Percentiles rank a stretch among this genome's conserved stretches.
These are phyloP conservation scores for Xylariales sp. DNA, from an alignment of 2,329 filamentous ascomycete species.

Conservation along the genomic window DNA sequence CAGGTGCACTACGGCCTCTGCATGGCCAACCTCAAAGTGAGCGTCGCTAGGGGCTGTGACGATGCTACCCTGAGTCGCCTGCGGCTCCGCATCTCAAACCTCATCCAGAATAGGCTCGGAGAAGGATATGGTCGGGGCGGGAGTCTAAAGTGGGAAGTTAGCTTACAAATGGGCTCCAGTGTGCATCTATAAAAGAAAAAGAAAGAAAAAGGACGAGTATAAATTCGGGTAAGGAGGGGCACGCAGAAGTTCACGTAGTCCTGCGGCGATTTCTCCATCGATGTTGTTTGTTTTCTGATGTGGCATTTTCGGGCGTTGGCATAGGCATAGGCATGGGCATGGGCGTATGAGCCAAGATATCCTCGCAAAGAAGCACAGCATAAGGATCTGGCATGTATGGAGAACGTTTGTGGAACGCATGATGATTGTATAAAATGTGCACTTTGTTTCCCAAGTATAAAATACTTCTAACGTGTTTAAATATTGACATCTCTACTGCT, in stretches of 20 bases:
- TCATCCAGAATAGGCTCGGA: conserved; percentile 87
- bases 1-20: conserved; percentile 97
- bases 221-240: conserved; percentile 3
- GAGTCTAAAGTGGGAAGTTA: conserved; percentile 92
- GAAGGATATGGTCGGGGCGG: conserved; percentile 86
- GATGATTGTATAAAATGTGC: neutral
- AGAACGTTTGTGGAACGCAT: conserved; percentile 1
- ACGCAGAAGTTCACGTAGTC: neutral
- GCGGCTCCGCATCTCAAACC: conserved; percentile 77
- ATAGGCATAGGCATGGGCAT: conserved; percentile 16
- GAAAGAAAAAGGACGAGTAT: conserved; percentile 17
- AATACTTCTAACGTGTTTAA: neutral
- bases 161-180: conserved; percentile 75
- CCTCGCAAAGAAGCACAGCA: conserved; percentile 18
- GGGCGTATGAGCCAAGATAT: conserved; percentile 32
- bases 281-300: neutral
- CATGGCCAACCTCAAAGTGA: conserved; percentile 92
- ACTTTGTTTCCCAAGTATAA: neutral
- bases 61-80: conserved; percentile 79
- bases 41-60: conserved; percentile 71
- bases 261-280: neutral
- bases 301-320: conserved; percentile 37
- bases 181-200: conserved; percentile 16
- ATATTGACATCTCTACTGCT: neutral
- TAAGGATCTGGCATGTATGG: conserved; percentile 12